Percentiles rank a stretch among this genome's conserved stretches.
Conservation (phyloP, 345 rosid genomes). For the Hibiscus syriacus region DNA sequence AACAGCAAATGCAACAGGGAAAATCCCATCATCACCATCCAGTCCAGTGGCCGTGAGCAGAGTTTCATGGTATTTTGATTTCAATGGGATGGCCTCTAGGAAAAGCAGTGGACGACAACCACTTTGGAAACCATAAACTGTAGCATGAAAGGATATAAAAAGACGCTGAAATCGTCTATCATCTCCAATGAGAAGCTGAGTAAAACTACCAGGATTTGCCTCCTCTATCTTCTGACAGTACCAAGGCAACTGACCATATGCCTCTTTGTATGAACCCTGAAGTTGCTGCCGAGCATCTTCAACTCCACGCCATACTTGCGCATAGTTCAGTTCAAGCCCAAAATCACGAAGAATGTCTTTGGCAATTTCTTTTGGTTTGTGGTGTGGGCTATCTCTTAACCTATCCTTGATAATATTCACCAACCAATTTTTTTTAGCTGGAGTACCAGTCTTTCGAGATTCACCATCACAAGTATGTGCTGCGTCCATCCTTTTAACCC, state of each 20-base stretch:
- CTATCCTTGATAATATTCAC: constrained; percentile 73
- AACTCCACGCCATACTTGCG: constrained; percentile 80
- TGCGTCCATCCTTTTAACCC: constrained; percentile 51
- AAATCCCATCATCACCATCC: constrained; percentile 73
- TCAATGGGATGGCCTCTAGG: constrained; percentile 61
- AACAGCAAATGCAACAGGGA: constrained; percentile 73
- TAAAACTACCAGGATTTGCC: constrained; percentile 72
- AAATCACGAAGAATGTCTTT: constrained; percentile 55
- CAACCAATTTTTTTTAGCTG: constrained; percentile 74
- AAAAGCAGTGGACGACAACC: constrained; percentile 86
- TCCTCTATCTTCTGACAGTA: constrained; percentile 54
- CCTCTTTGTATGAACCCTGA: constrained; percentile 68
- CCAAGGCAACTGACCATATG: constrained; percentile 61
- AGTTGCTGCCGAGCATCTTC: constrained; percentile 82
- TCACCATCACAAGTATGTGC: constrained; percentile 70
- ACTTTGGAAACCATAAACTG: constrained; percentile 55
- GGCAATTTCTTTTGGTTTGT: constrained; percentile 73
- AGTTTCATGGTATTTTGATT: constrained; percentile 70
- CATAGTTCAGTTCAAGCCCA: constrained; percentile 67
- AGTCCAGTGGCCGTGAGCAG: constrained; percentile 73
- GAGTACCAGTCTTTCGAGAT: constrained; percentile 76
- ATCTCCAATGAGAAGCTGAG: constrained; percentile 43
- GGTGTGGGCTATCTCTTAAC: constrained; percentile 65
- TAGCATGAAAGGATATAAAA: constrained; percentile 60
- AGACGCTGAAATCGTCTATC: constrained; percentile 66